These are phyloP conservation scores for Rugonectria rugulosa DNA, from an alignment of 2,329 filamentous ascomycete genomes.

Conservation along the genomic window DNA sequence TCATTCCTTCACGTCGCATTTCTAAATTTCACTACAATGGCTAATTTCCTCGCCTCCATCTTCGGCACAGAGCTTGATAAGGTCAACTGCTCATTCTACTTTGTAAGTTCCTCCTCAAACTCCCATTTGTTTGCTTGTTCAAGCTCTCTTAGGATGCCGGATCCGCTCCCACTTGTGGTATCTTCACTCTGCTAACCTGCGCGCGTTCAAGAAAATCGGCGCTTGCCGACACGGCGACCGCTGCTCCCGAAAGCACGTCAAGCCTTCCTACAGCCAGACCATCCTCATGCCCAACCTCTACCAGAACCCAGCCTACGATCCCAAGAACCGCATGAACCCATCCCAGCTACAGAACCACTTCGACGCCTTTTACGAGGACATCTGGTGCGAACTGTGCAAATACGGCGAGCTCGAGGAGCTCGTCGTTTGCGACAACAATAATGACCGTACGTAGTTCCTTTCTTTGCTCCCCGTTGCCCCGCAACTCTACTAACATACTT, in stretches of 20 bases:
- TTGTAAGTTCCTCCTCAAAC: constrained; percentile 42
- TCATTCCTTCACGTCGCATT: constrained; percentile 5
- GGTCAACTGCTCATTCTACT: constrained; percentile 99
- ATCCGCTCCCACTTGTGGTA: too few species aligned
- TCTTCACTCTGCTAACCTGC: constrained; percentile 12
- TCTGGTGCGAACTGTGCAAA: constrained; percentile 99
- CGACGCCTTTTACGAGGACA: constrained; percentile 99
- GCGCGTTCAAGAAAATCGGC: constrained; percentile 84
- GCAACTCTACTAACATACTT: constrained; percentile 32
- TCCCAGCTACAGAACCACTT: constrained; percentile 99
- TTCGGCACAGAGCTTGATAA: constrained; percentile 99
- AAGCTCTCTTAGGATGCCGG: too few species aligned
- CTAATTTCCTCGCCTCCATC: constrained; percentile 98
- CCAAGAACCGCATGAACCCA: constrained; percentile 95
- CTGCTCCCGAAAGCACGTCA: constrained; percentile 98
- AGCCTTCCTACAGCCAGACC: constrained; percentile 96
- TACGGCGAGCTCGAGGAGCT: constrained; percentile 98
- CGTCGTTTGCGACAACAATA: constrained; percentile 99
- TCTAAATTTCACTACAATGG: constrained; percentile 64
- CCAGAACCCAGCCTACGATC: constrained; percentile 97
- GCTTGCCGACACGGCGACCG: constrained; percentile 98
- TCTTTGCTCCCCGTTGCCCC: not conserved
- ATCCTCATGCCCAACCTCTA: constrained; percentile 98
- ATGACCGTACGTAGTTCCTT: constrained; percentile 75
- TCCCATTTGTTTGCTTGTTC: not conserved